Conservation (phyloP, 345 rosid species). For the Moricandia arvensis region DNA sequence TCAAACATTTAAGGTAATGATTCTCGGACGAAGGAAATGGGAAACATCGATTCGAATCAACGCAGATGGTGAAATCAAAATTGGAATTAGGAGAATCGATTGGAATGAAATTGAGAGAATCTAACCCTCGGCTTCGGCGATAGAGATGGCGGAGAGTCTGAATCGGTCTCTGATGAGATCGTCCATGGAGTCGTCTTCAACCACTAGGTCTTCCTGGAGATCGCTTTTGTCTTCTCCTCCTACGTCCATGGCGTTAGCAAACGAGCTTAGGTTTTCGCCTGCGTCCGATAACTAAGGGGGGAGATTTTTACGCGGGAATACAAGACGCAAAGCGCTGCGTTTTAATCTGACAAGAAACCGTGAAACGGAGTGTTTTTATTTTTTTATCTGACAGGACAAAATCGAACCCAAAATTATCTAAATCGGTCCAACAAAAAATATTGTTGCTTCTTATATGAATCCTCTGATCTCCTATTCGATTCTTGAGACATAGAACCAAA, state of each 20-base stretch:
- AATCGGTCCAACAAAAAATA: no score
- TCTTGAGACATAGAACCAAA: no score
- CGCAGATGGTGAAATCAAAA: not conserved
- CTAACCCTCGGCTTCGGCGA: constrained; percentile 74
- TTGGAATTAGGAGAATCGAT: not conserved
- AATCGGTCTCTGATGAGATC: constrained; percentile 73
- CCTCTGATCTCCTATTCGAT: no score
- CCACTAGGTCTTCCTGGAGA: constrained; percentile 37
- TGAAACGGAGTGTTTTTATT: no score
- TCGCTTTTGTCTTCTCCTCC: constrained; percentile 46
- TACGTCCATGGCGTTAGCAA: constrained; percentile 45
- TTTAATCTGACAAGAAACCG: not conserved
- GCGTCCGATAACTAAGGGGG: not conserved
- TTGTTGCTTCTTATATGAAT: no score
- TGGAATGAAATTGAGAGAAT: constrained; percentile 14
- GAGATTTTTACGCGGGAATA: constrained; percentile 18
- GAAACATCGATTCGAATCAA: not conserved
- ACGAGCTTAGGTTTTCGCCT: constrained; percentile 9
- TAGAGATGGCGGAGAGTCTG: constrained; percentile 72
- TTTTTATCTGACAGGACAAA: no score
- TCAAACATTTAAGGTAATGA: not conserved
- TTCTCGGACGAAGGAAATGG: not conserved
- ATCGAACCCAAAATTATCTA: no score
- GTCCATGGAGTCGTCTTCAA: constrained; percentile 46
- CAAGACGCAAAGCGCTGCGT: not conserved